Evolutionary conservation across 805 yeast species (phyloP), one percentile per base, ranked within the genome.

Genomic region (Clavispora fructus): DNA sequence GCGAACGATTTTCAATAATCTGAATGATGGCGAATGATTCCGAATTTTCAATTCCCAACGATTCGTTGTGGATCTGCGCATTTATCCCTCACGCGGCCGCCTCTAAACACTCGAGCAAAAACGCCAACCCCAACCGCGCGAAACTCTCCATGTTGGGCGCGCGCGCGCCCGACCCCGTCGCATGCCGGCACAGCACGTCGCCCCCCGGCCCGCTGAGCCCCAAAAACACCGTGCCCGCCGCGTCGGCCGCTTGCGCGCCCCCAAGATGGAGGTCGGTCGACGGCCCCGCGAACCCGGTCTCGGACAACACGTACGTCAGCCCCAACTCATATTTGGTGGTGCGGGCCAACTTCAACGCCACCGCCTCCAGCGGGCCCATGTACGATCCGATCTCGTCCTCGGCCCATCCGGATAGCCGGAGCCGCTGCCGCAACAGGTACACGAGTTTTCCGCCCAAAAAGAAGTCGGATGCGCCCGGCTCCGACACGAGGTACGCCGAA

Each of bases 231-330:
- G 81, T 77, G 4, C 96, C 96, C 1, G 80, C 73, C 33, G 68
- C 70, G 11, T 61, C 65, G 42, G 60, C 51, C 6, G 32, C 53
- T 4, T 47, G 50, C 37, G 50, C 57, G 28, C 51, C 53, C 19
- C 64, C 61, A 43, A 73, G 65, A 56, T 62, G 81, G 60, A 64
- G 61, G 50, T 69, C 74, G 38, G 63, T 66, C 8, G 71, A 68
- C 1, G 95, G 94, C 1, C 95, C 95, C 0, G 96, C 95, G 71
- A 85, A 84, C 1, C 96, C 96, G 1, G 94, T 83, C 62, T 88
- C 96, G 1, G 91, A 83, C 16, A 88, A 70, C 4, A 87, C 89
- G 64, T 82, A 88, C 0, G 91, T 85, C 3, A 90, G 82, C 0
- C 95, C 95, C 53, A 87, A 74, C 60, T 88, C 96, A 49, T 87